Percentiles rank a stretch among this genome's conserved stretches.
These are phyloP conservation scores for Aspergillus fructus DNA, from an alignment of 2,329 filamentous ascomycete genomes.

Conservation along the genomic window DNA sequence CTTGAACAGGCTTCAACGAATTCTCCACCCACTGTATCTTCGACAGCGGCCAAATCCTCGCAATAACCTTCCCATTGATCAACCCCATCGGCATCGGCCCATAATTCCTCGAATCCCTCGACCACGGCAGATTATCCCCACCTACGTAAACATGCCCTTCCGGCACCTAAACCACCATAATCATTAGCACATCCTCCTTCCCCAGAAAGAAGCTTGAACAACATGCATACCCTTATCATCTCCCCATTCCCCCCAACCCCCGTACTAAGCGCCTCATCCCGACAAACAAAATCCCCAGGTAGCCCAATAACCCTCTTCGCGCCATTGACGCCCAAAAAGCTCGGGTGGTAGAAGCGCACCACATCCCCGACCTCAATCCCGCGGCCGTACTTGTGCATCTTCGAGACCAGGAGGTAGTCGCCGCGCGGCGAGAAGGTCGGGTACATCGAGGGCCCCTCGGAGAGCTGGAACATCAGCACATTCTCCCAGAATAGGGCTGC, in stretches of 20 bases:
- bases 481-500: slow-evolving; percentile 52
- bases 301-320: slow-evolving; percentile 79
- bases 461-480: slow-evolving; percentile 59
- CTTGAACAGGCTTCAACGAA: slow-evolving; percentile 34
- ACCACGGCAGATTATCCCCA: slow-evolving; percentile 83
- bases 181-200: neutral
- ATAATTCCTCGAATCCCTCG: slow-evolving; percentile 81
- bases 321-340: slow-evolving; percentile 59
- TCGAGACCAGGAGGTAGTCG: slow-evolving; percentile 69
- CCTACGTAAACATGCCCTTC: slow-evolving; percentile 88
- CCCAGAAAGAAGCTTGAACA: neutral
- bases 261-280: slow-evolving; percentile 38
- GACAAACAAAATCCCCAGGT: slow-evolving; percentile 59
- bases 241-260: slow-evolving; percentile 32
- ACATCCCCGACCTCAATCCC: slow-evolving; percentile 76
- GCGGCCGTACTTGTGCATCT: slow-evolving; percentile 67
- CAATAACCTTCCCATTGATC: slow-evolving; percentile 78
- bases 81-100: slow-evolving; percentile 84
- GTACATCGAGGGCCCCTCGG: slow-evolving; percentile 80
- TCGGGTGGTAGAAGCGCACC: slow-evolving; percentile 74
- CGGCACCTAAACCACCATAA: slow-evolving; percentile 62
- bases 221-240: slow-evolving; percentile 51
- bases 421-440: slow-evolving; percentile 71
- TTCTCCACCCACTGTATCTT: slow-evolving; percentile 39
- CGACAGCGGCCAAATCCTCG: slow-evolving; percentile 40